Conservation (phyloP, 345 rosid genomes). For the Eutrema japonicum region DNA sequence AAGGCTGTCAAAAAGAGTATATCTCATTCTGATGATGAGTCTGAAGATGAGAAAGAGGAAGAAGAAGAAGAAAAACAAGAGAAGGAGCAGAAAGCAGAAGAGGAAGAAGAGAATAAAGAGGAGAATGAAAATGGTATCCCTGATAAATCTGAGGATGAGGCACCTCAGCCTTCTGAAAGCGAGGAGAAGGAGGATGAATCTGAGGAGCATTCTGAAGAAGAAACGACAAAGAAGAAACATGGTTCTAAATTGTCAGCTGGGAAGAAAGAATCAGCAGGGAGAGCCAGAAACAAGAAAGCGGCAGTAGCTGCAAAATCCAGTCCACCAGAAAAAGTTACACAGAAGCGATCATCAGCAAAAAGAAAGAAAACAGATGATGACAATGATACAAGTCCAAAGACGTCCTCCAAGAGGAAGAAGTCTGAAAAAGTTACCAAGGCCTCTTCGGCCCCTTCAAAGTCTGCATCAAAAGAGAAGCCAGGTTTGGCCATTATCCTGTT, state of each 20-base stretch:
- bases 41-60: conserved; percentile 50
- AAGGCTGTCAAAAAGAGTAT: conserved; percentile 46
- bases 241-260: conserved; percentile 49
- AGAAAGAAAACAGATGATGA: conserved; percentile 58
- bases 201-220: conserved; percentile 76
- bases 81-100: conserved; percentile 59
- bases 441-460: conserved; percentile 55
- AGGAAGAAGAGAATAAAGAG: conserved; percentile 49
- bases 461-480: conserved; percentile 69
- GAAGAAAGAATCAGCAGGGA: conserved; percentile 64
- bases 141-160: conserved; percentile 46
- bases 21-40: conserved; percentile 61
- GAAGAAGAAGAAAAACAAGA: conserved; percentile 56
- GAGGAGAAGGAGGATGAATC: conserved; percentile 55
- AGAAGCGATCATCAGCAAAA: conserved; percentile 57
- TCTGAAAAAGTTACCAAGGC: conserved; percentile 50
- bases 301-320: conserved; percentile 48
- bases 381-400: conserved; percentile 63
- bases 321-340: conserved; percentile 58
- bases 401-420: conserved; percentile 65
- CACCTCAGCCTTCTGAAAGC: conserved; percentile 69
- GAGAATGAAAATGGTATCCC: conserved; percentile 60
- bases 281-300: conserved; percentile 58
- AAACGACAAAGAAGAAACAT: conserved; percentile 59
- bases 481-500: conserved; percentile 43